Base-by-base conservation (phyloP, 2,329 filamentous ascomycete genomes). In the Kalmusia sp. region DNA sequence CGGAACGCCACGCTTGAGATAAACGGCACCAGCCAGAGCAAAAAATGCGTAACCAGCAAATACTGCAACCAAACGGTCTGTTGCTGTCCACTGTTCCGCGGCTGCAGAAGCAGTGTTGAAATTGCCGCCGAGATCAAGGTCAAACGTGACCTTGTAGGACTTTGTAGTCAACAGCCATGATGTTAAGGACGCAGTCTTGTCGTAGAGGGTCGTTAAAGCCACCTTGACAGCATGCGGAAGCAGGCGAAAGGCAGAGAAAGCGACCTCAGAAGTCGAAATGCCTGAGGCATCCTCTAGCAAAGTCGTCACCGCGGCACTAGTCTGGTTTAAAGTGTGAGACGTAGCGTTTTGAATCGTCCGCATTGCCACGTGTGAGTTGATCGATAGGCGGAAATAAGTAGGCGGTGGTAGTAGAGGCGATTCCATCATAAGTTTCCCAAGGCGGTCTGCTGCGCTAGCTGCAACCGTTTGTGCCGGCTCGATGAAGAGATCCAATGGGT, bases 11-110 rank as follows among this genome's bases (percentile, higher is more conserved):
- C 89, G 82, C 51, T 86, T 87, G 25, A 98, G 82, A 71, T 98
- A 99, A 1, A 93, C 77, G 21, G 89, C 87, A 2, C 92, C 91
- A 27, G 90, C 72, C 38, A 90, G 67, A 9, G 88, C 91, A 33
- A 96, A 82, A 40, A 92, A 87, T 0, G 87, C 69, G 70, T 99
- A 99, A 11, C 95, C 95, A 41, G 89, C 82, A 2, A 92, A 65
- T 33, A 96, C 90, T 12, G 93, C 92, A 77, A 87, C 80, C n/a
- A 82, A 74, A 21, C 86, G 80, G 70, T 89, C 87, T 53, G 70
- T 74, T 6, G 77, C 73, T 46, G 72, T 80, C 77, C 80, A 81
- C 25, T 67, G 61, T 33, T 81, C 79, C 4, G 75, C 49, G n/a
- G 68, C 52, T 21, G 57, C 54, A 41, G 64, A 63, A n/a, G 61